These are phyloP conservation scores for Microbotryum lychnidis-dioicae DNA, from an alignment of 1,284 basidiomycete species.

Conservation along the genomic window DNA sequence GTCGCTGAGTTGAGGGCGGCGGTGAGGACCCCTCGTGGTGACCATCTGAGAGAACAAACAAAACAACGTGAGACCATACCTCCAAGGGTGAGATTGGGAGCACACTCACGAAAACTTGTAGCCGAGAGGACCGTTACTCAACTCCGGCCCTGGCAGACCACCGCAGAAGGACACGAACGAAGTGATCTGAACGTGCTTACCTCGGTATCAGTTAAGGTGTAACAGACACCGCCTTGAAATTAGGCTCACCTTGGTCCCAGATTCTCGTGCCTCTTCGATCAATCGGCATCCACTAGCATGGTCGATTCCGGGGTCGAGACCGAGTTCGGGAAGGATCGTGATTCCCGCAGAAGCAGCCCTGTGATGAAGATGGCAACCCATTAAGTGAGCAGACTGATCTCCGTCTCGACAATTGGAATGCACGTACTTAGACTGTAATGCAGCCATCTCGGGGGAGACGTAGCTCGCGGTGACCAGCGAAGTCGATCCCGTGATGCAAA, in stretches of 20 bases:
- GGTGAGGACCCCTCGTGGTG: constrained; percentile 73
- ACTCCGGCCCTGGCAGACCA: constrained; percentile 75
- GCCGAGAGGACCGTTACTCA: constrained; percentile 48
- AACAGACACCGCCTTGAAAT: no score
- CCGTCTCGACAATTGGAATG: no score
- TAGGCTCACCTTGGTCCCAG: constrained; percentile 41
- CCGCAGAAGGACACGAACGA: constrained; percentile 92
- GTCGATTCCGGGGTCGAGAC: constrained; percentile 90
- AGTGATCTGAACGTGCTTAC: constrained; percentile 42
- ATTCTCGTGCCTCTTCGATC: constrained; percentile 51
- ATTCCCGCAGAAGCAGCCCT: constrained; percentile 63
- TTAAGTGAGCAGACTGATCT: no score
- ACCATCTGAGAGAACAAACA: constrained; percentile 50
- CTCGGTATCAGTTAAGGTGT: neutral
- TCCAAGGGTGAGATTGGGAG: neutral
- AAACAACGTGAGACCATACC: neutral
- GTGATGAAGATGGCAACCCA: neutral
- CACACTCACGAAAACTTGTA: constrained; percentile 71
- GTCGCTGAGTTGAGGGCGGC: constrained; percentile 70
- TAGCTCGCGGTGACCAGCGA: constrained; percentile 91
- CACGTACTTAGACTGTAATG: constrained; percentile 56
- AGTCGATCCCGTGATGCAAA: constrained; percentile 64
- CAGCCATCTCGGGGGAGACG: constrained; percentile 69
- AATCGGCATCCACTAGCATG: constrained; percentile 81
- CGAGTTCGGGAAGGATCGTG: constrained; percentile 82